Evolutionary conservation across 805 yeast species (phyloP).

Genomic region (Priceomyces medius): DNA sequence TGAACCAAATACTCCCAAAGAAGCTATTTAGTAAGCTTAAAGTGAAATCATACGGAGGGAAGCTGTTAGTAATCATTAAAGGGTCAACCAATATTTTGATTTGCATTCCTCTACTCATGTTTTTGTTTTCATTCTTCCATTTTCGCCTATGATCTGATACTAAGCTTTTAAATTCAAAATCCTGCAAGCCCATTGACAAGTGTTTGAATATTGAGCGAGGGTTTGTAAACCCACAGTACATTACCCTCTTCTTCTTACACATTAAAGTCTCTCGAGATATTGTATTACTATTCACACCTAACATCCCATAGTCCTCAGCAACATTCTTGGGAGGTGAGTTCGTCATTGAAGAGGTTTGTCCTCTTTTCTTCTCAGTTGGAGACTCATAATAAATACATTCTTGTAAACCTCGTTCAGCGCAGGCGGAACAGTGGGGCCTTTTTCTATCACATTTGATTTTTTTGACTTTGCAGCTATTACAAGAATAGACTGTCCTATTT

Average conservation of each 20-base stretch:
- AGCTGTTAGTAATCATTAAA: neutral
- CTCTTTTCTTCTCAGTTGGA: neutral
- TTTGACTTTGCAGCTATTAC: too few relatives aligned
- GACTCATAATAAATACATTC: slow-evolving; percentile 1
- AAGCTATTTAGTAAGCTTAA: neutral
- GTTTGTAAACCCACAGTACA: neutral
- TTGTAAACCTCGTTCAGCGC: neutral
- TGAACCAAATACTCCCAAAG: slow-evolving; percentile 4
- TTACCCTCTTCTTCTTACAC: neutral
- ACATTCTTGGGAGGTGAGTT: neutral
- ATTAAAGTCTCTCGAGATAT: neutral
- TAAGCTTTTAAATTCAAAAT: neutral
- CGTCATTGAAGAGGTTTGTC: neutral
- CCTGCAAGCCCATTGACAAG: neutral
- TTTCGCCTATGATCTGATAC: neutral
- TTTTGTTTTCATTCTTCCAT: slow-evolving; percentile 3
- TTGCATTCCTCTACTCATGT: too few relatives aligned
- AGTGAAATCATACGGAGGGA: slow-evolving; percentile 2
- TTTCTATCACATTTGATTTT: slow-evolving; percentile 5
- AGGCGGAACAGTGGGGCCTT: slow-evolving; percentile 2
- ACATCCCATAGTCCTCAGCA: neutral
- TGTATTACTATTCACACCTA: neutral
- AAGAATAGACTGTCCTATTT: too few relatives aligned
- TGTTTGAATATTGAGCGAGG: neutral
- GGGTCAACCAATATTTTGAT: neutral